Evolutionary conservation across 2,329 filamentous ascomycete genomes (phyloP), one percentile per base, ranked within the genome.

Genomic region (Neonectria hederae): DNA sequence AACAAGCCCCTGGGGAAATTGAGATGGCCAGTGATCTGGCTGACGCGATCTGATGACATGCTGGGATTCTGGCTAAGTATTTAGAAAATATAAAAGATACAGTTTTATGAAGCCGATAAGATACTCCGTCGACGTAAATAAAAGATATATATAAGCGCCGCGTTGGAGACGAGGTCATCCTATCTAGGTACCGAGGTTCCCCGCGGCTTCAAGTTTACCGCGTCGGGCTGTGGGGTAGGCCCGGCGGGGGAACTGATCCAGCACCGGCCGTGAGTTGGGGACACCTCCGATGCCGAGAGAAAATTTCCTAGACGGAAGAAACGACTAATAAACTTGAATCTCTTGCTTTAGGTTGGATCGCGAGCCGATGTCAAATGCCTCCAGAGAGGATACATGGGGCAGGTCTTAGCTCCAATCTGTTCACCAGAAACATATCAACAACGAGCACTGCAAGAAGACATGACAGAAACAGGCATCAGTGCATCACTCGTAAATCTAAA

Each of bases 1-100:
- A 97, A 87, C 77, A 97, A 83, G 63, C 93, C 93, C 75, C 87
- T 86, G 40, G 93, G 92, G 81, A 90, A 95, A 82, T 93, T 94
- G 73, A 97, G 87, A 79, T 97, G 93, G 66, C 86, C 86, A 40
- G 90, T 87, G 72, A 97, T 88, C 79, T 96, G 92, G 43, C 86
- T 82, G 54, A 92, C 82, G 67, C 91, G 88, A 74, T 87, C 84
- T 11, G 71, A 71, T 42, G 87, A 75, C 82, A 84, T 86, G 65
- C 19, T 67, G 60, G 40, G 19, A n/a, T n/a, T n/a, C 17, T 19
- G 17, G 24, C 45, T 46, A 2, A 30, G 5, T 42, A 42, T 42
- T 10, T 21, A 38, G 10, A 49, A 30, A 7, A 30, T 49, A 9
- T 14, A 49, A 30, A 11, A 17, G 22, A 43, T 22, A 19, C 5